Evolutionary conservation across 176 grass and related monocot species (phyloP).

Genomic region (Juncus effusus): DNA sequence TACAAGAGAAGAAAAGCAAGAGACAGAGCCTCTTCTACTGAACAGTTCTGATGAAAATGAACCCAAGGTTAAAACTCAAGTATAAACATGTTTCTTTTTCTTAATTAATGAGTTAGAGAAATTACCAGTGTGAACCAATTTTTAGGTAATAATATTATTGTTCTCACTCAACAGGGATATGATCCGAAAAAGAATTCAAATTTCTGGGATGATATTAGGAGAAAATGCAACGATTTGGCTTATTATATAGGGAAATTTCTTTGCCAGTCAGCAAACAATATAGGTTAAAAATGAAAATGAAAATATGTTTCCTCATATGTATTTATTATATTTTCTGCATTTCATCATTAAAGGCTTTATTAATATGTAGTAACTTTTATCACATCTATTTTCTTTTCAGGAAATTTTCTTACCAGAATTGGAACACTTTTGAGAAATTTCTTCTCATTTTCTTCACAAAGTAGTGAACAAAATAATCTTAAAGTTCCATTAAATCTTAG

Average conservation of each 20-base stretch:
- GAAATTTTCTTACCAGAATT: slow-evolving; percentile 1
- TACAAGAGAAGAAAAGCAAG: slow-evolving; percentile 9
- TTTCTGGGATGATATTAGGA: slow-evolving; percentile 12
- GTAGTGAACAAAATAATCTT: too few relatives aligned
- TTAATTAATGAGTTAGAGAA: too few relatives aligned
- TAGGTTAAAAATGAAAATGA: too few relatives aligned
- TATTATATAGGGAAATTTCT: background rate
- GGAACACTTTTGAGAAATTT: slow-evolving; percentile 2
- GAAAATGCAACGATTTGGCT: background rate
- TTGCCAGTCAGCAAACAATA: slow-evolving; percentile 2
- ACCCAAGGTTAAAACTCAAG: slow-evolving; percentile 5
- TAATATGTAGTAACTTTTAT: background rate
- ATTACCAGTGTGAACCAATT: background rate
- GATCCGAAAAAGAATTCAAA: slow-evolving; percentile 13
- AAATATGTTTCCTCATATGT: background rate
- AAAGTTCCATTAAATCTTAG: slow-evolving; percentile 10
- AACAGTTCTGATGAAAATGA: background rate
- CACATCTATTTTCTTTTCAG: slow-evolving; percentile 7
- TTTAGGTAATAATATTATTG: background rate
- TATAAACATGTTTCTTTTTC: background rate
- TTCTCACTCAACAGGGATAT: slow-evolving; percentile 11
- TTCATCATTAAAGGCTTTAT: too few relatives aligned
- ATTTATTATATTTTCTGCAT: background rate
- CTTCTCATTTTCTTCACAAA: slow-evolving; percentile 10
- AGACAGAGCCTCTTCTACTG: slow-evolving; percentile 11